These are phyloP conservation scores for Keithomyces neogunnii DNA, from an alignment of 2,329 filamentous ascomycete genomes.

Conservation along the genomic window DNA sequence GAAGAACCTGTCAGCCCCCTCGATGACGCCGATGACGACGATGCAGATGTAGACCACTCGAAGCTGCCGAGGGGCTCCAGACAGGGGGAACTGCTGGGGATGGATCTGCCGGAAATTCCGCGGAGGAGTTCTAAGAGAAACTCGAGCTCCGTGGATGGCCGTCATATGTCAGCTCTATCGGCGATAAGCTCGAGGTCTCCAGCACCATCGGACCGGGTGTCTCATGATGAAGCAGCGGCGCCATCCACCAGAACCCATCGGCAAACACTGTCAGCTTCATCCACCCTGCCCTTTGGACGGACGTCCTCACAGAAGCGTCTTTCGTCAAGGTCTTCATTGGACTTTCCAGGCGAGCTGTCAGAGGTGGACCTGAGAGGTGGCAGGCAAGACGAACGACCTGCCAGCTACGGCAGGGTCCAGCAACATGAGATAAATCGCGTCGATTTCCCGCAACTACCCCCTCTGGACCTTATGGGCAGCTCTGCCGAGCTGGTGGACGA, in stretches of 20 bases:
- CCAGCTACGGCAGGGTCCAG: constrained; percentile 48
- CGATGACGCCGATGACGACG: constrained; percentile 31
- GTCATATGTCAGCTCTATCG: constrained; percentile 10
- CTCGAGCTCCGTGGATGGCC: constrained; percentile 30
- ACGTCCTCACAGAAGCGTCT: constrained; percentile 42
- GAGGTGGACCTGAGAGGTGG: constrained; percentile 29
- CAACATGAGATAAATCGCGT: constrained; percentile 49
- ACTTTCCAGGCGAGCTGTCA: constrained; percentile 36
- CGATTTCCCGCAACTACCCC: constrained; percentile 33
- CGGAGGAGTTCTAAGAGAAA: constrained; percentile 64
- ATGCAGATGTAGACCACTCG: constrained; percentile 21
- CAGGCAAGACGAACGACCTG: constrained; percentile 36
- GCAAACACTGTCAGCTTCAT: constrained; percentile 13
- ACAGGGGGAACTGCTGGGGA: background rate
- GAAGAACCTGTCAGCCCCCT: constrained; percentile 13
- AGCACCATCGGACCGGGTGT: constrained; percentile 10
- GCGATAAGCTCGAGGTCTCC: constrained; percentile 7
- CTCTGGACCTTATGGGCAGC: constrained; percentile 40
- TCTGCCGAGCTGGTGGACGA: constrained; percentile 49
- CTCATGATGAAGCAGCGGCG: constrained; percentile 3
- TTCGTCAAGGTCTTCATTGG: constrained; percentile 42
- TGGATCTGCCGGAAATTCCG: constrained; percentile 51
- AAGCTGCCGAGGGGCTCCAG: constrained; percentile 3
- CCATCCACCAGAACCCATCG: constrained; percentile 3
- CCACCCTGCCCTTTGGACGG: constrained; percentile 47